Evolutionary conservation across 2,329 filamentous ascomycete genomes (phyloP).

Genomic region (Stenocarpella maydis): DNA sequence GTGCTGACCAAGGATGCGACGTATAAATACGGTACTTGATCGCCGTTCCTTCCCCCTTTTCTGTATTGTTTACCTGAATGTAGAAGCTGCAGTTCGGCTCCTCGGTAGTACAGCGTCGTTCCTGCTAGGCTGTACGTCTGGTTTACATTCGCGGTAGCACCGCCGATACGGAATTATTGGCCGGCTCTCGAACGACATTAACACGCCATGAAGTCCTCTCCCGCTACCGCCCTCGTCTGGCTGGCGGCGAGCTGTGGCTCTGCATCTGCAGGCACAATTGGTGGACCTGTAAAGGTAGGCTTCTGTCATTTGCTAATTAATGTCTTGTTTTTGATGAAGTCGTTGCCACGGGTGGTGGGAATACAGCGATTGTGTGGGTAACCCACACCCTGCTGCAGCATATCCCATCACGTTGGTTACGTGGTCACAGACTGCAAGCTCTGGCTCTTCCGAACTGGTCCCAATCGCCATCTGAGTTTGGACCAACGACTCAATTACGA

Average conservation of each 20-base stretch:
- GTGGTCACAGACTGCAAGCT: not conserved
- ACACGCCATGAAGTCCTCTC: slow-evolving; percentile 39
- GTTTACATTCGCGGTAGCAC: slow-evolving; percentile 1
- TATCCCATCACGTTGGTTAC: too few relatives aligned
- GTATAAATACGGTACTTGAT: slow-evolving; percentile 8
- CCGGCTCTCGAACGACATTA: not conserved
- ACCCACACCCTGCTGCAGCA: too few relatives aligned
- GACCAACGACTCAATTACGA: not conserved
- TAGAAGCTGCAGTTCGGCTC: slow-evolving; percentile 19
- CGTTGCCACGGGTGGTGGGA: too few relatives aligned
- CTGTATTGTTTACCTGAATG: not conserved
- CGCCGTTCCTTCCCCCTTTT: not conserved
- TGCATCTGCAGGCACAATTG: slow-evolving; percentile 36
- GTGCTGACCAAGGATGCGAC: not conserved
- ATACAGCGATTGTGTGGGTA: too few relatives aligned
- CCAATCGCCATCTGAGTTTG: not conserved
- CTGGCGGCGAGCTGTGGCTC: slow-evolving; percentile 38
- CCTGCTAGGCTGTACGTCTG: slow-evolving; percentile 8
- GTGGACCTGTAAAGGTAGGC: slow-evolving; percentile 32
- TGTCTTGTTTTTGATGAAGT: too few relatives aligned
- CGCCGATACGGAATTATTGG: not conserved
- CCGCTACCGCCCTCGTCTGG: slow-evolving; percentile 37
- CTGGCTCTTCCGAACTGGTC: not conserved
- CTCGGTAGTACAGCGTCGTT: slow-evolving; percentile 17
- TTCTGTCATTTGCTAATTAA: not conserved